Percentiles rank a stretch among this genome's conserved stretches.
phyloP scores from a whole-genome alignment of 73 alveolate genomes.

The Tetrahymena malaccensis region DNA sequence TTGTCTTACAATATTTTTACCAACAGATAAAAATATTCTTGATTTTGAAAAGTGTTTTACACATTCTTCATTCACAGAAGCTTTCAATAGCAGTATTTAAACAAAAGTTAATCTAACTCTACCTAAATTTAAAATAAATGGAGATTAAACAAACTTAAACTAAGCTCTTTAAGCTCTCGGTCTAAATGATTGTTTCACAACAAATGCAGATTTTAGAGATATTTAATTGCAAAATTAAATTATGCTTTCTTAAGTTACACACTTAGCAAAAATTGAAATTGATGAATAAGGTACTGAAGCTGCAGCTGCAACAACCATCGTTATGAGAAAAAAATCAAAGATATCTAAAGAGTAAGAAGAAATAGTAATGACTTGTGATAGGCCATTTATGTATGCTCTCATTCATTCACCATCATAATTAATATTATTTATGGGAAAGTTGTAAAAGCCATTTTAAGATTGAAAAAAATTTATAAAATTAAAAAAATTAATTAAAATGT shows the following conservation, averaged over 20 bases:
- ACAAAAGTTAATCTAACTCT: background rate
- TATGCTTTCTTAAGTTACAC: background rate
- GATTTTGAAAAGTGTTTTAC: background rate
- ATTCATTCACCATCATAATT: background rate
- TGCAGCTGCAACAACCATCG: background rate
- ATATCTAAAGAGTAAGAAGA: background rate
- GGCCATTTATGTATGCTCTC: background rate
- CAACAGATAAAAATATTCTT: background rate
- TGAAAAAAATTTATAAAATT: background rate
- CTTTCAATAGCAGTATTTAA: background rate
- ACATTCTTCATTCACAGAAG: background rate
- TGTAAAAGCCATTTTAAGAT: background rate
- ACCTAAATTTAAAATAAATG: background rate
- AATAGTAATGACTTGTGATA: background rate
- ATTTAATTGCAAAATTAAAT: background rate
- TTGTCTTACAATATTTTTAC: background rate
- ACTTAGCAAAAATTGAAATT: background rate
- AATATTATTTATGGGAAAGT: background rate
- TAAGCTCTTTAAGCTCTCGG: background rate
- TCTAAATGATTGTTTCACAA: background rate
- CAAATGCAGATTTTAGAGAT: background rate
- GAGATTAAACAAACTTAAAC: background rate
- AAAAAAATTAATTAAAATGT: too few relatives aligned
- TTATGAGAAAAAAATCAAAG: background rate
- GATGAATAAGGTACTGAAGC: background rate